These are phyloP conservation scores for Termitomyces sp. DNA, from an alignment of 768 basidiomycete genomes.

Conservation along the genomic window DNA sequence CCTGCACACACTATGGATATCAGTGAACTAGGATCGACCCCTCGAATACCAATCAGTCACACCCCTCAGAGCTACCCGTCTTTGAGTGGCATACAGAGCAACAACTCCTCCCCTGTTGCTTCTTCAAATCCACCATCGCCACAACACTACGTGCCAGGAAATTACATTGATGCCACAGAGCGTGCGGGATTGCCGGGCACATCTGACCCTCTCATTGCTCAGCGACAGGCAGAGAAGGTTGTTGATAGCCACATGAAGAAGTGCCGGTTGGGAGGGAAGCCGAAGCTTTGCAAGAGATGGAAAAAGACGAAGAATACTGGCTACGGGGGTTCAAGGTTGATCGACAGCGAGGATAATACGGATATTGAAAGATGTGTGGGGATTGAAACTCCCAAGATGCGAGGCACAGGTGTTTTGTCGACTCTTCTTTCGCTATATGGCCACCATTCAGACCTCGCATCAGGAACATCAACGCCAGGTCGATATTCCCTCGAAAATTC, in stretches of 20 bases:
- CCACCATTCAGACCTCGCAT: slow-evolving; percentile 19
- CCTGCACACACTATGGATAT: slow-evolving; percentile 7
- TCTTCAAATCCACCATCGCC: slow-evolving; percentile 11
- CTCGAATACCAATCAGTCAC: slow-evolving; percentile 2
- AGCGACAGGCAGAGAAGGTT: slow-evolving; percentile 8
- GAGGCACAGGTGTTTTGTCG: slow-evolving; percentile 54
- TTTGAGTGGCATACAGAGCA: background rate
- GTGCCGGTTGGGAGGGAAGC: background rate
- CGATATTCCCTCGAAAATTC: background rate
- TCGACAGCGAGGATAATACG: slow-evolving; percentile 4
- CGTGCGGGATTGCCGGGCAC: slow-evolving; percentile 50
- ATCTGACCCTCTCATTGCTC: slow-evolving; percentile 15
- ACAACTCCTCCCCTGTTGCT: slow-evolving; percentile 10
- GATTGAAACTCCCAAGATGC: slow-evolving; percentile 6
- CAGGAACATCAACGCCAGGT: slow-evolving; percentile 16
- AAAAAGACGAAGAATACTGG: slow-evolving; percentile 10
- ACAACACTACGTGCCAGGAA: slow-evolving; percentile 38
- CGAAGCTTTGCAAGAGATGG: slow-evolving; percentile 1
- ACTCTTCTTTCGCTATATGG: slow-evolving; percentile 14
- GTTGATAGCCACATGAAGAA: slow-evolving; percentile 8
- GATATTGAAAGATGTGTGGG: slow-evolving; percentile 18
- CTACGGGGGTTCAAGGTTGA: slow-evolving; percentile 9
- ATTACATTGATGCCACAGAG: slow-evolving; percentile 58
- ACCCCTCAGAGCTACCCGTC: background rate
- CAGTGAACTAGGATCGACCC: slow-evolving; percentile 1